Conservation (phyloP, 1,284 basidiomycete species). For the Phellopilus nigrolimitatus region DNA sequence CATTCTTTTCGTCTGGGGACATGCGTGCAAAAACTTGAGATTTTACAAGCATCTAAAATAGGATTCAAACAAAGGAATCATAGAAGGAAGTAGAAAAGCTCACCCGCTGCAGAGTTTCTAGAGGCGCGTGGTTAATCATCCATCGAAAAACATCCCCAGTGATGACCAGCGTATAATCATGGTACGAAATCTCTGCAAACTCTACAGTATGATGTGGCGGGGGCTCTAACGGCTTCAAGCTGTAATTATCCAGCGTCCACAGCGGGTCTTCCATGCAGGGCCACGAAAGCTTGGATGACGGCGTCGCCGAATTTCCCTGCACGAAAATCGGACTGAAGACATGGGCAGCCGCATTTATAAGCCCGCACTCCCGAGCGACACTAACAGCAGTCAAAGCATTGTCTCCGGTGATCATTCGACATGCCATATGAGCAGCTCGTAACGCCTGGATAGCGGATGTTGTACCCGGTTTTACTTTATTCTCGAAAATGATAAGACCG, state of each 20-base stretch:
- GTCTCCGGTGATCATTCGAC: conserved; percentile 98
- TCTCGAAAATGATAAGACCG: conserved; percentile 97
- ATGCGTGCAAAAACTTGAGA: conserved; percentile 96
- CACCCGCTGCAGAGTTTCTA: conserved; percentile 91
- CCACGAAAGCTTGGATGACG: conserved; percentile 82
- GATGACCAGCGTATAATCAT: conserved; percentile 90
- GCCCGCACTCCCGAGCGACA: conserved; percentile 91
- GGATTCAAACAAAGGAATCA: not conserved
- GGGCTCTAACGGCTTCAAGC: conserved; percentile 72
- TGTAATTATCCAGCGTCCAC: conserved; percentile 86
- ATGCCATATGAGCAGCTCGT: conserved; percentile 86
- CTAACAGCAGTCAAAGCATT: conserved; percentile 96
- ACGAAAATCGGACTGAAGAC: conserved; percentile 89
- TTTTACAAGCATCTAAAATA: conserved; percentile 90
- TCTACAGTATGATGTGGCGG: conserved; percentile 65
- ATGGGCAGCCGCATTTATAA: conserved; percentile 85
- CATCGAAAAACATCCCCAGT: conserved; percentile 98
- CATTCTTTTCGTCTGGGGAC: conserved; percentile 99
- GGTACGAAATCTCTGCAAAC: conserved; percentile 55
- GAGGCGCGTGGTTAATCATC: conserved; percentile 94
- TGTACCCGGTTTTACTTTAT: conserved; percentile 95
- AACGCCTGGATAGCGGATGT: conserved; percentile 89
- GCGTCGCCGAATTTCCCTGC: conserved; percentile 58
- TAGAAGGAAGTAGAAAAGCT: conserved; percentile 27
- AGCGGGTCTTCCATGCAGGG: conserved; percentile 85